Evolutionary conservation across 2,329 filamentous ascomycete species (phyloP), one percentile per base, ranked within the genome.

Genomic region (Emmonsiellopsis sp.): DNA sequence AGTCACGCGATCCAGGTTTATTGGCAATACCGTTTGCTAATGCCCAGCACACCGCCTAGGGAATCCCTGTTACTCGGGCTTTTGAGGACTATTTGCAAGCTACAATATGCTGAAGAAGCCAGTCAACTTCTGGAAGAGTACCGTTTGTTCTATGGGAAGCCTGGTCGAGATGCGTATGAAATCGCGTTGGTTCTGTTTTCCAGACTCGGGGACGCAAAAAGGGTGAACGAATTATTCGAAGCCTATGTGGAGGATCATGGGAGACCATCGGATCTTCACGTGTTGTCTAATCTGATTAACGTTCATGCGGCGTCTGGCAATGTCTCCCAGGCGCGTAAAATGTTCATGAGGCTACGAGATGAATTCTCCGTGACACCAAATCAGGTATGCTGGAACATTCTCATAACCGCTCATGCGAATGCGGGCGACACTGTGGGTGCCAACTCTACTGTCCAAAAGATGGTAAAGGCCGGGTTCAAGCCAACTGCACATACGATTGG

Each of bases 291-390:
- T 45, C 72, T 90, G 2, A 74, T 94, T 41, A 82, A 86, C 58
- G 86, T 85, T 0, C 82, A 92, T 69, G 84, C 89, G 1, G 79
- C 81, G 54, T 74, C 81, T 49, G 86, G 83, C 2, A 82, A 95
- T 59, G 67, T 85, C 0, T 63, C 72, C 3, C 75, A 80, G 50
- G 81, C 85, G 0, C 71, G 79, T 49, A 67, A 73, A 16, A 79
- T 84, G 37, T 86, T 96, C 56, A 64, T 81, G 46, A 74, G 77
- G n/a, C 81, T 93, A 53, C 64, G 66, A 26, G 61, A 70, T 6
- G 74, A 81, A 49, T 84, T 83, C 61, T 69, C 73, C 1, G 61
- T 86, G 13, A 59, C 73, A 42, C 85, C 84, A 6, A 80, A 82
- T 58, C 67, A 78, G 1, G 66, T 75, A 37, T 82, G 79, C 57